A percentile compares a stretch with the other conserved stretches of the same genome.
Conservation (phyloP, 371 early-diverging fungal genomes). For the Capillidium rhysosporum region DNA sequence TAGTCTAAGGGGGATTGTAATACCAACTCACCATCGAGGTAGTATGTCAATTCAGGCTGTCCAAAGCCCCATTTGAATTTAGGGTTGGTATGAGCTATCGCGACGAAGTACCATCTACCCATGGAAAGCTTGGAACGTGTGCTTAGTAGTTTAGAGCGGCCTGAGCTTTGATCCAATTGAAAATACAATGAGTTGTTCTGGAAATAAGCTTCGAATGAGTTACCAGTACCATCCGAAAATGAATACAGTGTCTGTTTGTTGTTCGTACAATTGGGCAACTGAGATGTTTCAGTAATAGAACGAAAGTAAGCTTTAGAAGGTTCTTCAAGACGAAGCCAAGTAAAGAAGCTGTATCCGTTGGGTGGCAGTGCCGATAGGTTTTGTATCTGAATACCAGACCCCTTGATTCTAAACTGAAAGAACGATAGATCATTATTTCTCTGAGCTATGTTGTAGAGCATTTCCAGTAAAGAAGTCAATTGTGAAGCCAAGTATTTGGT, state of each 20-base stretch:
- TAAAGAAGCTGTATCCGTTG: constrained; percentile 20
- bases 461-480: constrained; percentile 8
- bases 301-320: too few species aligned
- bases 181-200: constrained; percentile 6
- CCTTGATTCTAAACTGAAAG: constrained; percentile 20
- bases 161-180: constrained; percentile 1
- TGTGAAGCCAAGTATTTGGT: constrained; percentile 4
- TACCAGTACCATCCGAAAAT: constrained; percentile 7
- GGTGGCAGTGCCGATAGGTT: constrained; percentile 15
- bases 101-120: constrained; percentile 21
- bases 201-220: constrained; percentile 11
- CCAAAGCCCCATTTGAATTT: constrained; percentile 17
- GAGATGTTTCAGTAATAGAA: background rate
- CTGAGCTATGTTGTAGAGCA: constrained; percentile 11
- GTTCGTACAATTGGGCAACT: background rate
- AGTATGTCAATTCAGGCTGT: constrained; percentile 13
- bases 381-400: constrained; percentile 18
- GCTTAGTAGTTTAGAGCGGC: background rate
- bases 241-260: constrained; percentile 10
- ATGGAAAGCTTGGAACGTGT: constrained; percentile 7
- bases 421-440: constrained; percentile 21
- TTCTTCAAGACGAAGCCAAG: constrained; percentile 22
- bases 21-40: constrained; percentile 16
- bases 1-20: constrained; percentile 17
- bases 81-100: constrained; percentile 16